phyloP scores from a whole-genome alignment of 2,329 filamentous ascomycete genomes.

The Alternaria incomplexa region DNA sequence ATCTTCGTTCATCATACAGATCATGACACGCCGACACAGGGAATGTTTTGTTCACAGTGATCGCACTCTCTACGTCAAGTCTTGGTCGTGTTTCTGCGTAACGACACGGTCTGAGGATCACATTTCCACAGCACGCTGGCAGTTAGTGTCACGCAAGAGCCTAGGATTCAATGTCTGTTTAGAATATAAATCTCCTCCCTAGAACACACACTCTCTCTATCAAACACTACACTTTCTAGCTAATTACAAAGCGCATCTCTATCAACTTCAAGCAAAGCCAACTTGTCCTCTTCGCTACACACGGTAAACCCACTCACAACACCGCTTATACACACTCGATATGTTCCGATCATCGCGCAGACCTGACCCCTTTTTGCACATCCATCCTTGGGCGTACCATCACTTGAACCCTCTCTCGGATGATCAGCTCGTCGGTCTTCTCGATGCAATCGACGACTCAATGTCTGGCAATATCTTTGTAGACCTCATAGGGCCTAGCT shows the following conservation, averaged over 20 bases:
- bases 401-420: neutral
- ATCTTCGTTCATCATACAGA: neutral
- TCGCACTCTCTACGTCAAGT: neutral
- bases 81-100: accelerated
- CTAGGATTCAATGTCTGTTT: neutral
- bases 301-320: neutral
- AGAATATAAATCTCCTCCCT: neutral
- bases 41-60: neutral
- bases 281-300: neutral
- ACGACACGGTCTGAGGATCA: neutral
- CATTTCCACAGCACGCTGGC: too few species aligned
- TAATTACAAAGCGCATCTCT: too few species aligned
- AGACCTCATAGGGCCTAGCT: too few species aligned
- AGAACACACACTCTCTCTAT: neutral
- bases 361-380: too few species aligned
- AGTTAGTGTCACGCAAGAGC: too few species aligned
- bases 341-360: neutral
- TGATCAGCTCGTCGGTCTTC: neutral
- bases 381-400: neutral
- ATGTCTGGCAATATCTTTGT: too few species aligned
- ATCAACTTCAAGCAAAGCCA: neutral
- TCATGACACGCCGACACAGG: too few species aligned
- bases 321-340: neutral
- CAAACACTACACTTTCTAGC: neutral
- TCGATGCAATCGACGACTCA: too few species aligned